These are phyloP conservation scores for Tolypocladium inflatum DNA, from an alignment of 2,329 filamentous ascomycete species.

Conservation along the genomic window DNA sequence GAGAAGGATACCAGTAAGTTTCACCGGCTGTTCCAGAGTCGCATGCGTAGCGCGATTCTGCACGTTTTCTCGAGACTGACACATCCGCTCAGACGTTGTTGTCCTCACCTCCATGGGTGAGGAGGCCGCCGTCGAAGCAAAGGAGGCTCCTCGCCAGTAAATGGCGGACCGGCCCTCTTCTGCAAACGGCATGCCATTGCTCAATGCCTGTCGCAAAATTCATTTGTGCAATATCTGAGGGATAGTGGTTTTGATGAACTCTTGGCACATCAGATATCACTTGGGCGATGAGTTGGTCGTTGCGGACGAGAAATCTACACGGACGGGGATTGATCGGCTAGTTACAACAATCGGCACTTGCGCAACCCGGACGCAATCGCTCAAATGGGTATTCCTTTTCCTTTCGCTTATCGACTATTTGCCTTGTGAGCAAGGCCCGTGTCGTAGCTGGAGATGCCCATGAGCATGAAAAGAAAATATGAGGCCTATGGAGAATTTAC, in stretches of 20 bases:
- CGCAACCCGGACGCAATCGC: conserved; percentile 10
- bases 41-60: too few species aligned
- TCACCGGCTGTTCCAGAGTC: background rate
- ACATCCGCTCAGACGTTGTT: conserved; percentile 62
- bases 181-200: conserved; percentile 14
- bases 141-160: conserved; percentile 63
- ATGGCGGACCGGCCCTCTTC: conserved; percentile 7
- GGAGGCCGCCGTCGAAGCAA: conserved; percentile 83
- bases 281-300: conserved; percentile 30
- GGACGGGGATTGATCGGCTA: conserved; percentile 33
- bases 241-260: conserved; percentile 21
- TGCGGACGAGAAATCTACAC: conserved; percentile 31
- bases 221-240: conserved; percentile 13
- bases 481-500: conserved; percentile 19
- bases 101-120: conserved; percentile 95
- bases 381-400: conserved; percentile 24
- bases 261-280: conserved; percentile 23
- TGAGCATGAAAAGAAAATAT: conserved; percentile 23
- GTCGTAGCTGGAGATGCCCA: conserved; percentile 18
- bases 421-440: conserved; percentile 18
- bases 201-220: conserved; percentile 15
- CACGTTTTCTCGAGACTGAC: conserved; percentile 8
- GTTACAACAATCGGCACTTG: conserved; percentile 21
- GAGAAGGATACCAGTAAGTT: conserved; percentile 88
- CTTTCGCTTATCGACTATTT: conserved; percentile 26